phyloP scores from a whole-genome alignment of 2,329 filamentous ascomycete species.

The Achaetomium macrosporum region DNA sequence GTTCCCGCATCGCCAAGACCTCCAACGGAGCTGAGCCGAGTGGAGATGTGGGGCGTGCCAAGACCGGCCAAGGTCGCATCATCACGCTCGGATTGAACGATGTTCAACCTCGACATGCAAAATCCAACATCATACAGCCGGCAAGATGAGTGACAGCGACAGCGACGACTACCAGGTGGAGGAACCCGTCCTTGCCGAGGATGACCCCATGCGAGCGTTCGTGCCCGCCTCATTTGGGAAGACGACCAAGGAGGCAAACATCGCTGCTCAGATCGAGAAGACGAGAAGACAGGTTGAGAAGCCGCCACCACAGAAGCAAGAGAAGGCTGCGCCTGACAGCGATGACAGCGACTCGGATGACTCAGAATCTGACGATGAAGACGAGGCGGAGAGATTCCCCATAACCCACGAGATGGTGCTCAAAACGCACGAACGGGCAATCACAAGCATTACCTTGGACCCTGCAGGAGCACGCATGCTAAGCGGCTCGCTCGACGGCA shows the following conservation, averaged over 20 bases:
- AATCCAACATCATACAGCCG: neutral
- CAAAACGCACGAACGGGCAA: slow-evolving; percentile 83
- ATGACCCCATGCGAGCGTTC: slow-evolving; percentile 70
- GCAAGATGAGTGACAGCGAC: slow-evolving; percentile 45
- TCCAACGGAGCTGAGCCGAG: too few species aligned
- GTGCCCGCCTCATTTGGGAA: slow-evolving; percentile 83
- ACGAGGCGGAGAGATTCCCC: slow-evolving; percentile 83
- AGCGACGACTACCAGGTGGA: slow-evolving; percentile 56
- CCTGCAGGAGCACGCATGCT: slow-evolving; percentile 77
- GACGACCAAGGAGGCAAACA: slow-evolving; percentile 64
- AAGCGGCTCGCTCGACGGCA: slow-evolving; percentile 88
- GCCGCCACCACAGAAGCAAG: slow-evolving; percentile 29
- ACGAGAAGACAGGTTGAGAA: slow-evolving; percentile 56
- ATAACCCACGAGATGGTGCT: slow-evolving; percentile 88
- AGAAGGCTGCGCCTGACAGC: slow-evolving; percentile 35
- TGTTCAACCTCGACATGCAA: neutral
- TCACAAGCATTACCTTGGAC: slow-evolving; percentile 81
- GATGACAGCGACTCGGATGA: slow-evolving; percentile 40
- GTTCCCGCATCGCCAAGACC: too few species aligned
- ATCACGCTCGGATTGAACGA: too few species aligned
- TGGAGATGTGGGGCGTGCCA: too few species aligned
- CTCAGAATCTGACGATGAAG: slow-evolving; percentile 53
- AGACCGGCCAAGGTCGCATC: too few species aligned
- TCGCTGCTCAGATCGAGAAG: slow-evolving; percentile 74
- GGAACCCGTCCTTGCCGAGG: slow-evolving; percentile 46